Evolutionary conservation across 2,329 filamentous ascomycete species (phyloP).

Genomic region (Penicillium sp.): DNA sequence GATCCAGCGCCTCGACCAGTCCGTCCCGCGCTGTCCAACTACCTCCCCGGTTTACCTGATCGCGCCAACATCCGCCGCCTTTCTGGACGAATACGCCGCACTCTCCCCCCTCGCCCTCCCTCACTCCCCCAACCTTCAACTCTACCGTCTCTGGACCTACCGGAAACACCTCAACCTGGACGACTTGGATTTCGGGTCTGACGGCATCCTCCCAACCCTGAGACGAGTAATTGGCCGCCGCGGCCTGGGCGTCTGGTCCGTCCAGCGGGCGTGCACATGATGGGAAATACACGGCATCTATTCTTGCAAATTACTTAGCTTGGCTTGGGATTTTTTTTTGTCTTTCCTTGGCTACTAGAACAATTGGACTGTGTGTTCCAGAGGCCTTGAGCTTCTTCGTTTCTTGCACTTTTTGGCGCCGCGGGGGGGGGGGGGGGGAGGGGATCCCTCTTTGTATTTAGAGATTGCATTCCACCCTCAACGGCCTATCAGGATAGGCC

Average conservation of each 20-base stretch:
- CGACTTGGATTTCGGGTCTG: conserved; percentile 51
- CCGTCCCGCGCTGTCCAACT: conserved; percentile 32
- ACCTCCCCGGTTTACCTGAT: conserved; percentile 42
- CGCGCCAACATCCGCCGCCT: conserved; percentile 46
- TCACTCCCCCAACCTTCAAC: conserved; percentile 26
- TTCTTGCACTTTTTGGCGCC: too few species aligned
- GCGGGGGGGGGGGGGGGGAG: too few species aligned
- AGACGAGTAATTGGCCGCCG: conserved; percentile 48
- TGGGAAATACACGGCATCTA: neutral
- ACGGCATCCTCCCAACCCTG: conserved; percentile 48
- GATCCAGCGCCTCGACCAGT: conserved; percentile 37
- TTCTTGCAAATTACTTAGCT: too few species aligned
- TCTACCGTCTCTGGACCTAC: conserved; percentile 46
- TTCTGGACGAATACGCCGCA: conserved; percentile 39
- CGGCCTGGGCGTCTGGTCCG: conserved; percentile 51
- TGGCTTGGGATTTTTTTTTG: neutral
- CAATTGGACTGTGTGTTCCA: too few species aligned
- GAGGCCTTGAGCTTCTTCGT: too few species aligned
- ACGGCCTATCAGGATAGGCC: too few species aligned
- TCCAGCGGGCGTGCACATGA: conserved; percentile 29
- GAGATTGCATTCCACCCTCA: too few species aligned
- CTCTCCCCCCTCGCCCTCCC: conserved; percentile 6
- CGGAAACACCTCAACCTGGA: conserved; percentile 51
- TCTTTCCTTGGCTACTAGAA: too few species aligned
- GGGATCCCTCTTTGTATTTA: too few species aligned